Evolutionary conservation across 1,139 yeast genomes (phyloP), one percentile per base, ranked within the genome.

Genomic region (Torulaspora globosa): DNA sequence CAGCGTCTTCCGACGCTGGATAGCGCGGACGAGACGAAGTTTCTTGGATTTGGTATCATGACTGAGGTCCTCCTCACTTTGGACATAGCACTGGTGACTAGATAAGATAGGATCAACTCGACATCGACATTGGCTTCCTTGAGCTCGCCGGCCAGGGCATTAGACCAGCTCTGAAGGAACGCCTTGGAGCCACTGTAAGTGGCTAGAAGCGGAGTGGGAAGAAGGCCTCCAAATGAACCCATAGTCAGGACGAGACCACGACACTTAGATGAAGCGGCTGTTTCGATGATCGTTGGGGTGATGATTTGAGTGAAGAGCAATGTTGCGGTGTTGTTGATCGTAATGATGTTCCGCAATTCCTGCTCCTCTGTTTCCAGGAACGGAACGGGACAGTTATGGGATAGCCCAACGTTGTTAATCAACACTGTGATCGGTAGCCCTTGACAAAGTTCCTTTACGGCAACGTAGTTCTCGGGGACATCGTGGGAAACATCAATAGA

Each of bases 181-280:
- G 96, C 90, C 72, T 92, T 92, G 43, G 97, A 89, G 12, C 98
- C 99, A 14, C 97, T 85, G 71, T 92, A 92, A 6, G 92, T 84
- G 18, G 97, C 96, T 60, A 94, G 76, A 58, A 81, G 76, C 18
- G 98, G 97, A 14, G 96, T 84, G 46, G 98, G 98, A 43, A 87
- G 74, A 55, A 89, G 75, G 1, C 97, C 99, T 44, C 96, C 96
- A 64, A 92, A 92, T 1, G 97, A 90, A 31, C 98, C 97, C 97
- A 92, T 88, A 34, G 95, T 89, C 60, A 92, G 72, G 50, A 94
- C 78, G 60, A 92, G 76, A 33, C 96, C 96, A 52, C 78, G 75
- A 24, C 70, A 62, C 39, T 68, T 68, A 64, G 52, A 63, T 55
- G 36, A 62, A 56, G 53, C 71, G 29, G 79, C 77, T 36, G 84